phyloP scores from a whole-genome alignment of 2,329 filamentous ascomycete genomes.

The Cephalotrichum gorgonifer region DNA sequence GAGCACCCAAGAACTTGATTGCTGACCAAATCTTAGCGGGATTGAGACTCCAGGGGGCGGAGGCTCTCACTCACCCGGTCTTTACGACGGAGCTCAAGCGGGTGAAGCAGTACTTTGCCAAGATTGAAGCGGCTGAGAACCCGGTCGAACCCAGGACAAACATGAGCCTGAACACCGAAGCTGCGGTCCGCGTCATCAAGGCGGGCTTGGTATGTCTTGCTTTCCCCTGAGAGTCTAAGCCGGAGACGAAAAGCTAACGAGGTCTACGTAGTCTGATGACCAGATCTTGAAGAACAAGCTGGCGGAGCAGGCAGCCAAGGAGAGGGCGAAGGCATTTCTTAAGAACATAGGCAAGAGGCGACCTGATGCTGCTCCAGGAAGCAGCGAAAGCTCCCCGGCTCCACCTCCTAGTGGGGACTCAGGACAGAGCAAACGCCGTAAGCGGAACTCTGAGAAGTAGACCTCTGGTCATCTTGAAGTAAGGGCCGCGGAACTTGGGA shows the following conservation, averaged over 20 bases:
- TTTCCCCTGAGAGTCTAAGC: neutral
- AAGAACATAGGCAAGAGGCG: slow-evolving; percentile 26
- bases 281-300: slow-evolving; percentile 40
- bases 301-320: slow-evolving; percentile 45
- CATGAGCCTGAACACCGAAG: slow-evolving; percentile 57
- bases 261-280: slow-evolving; percentile 31
- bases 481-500: no score
- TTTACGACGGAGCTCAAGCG: slow-evolving; percentile 70
- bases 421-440: slow-evolving; percentile 21
- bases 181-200: slow-evolving; percentile 72
- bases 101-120: slow-evolving; percentile 84
- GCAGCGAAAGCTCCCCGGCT: neutral
- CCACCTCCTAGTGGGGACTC: slow-evolving; percentile 3
- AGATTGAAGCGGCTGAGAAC: slow-evolving; percentile 71
- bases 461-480: no score
- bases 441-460: slow-evolving; percentile 6
- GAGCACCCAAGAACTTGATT: neutral
- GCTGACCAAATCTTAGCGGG: slow-evolving; percentile 36
- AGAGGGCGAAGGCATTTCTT: slow-evolving; percentile 40
- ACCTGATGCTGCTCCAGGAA: neutral
- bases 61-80: slow-evolving; percentile 77
- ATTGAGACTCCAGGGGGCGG: slow-evolving; percentile 65
- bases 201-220: slow-evolving; percentile 55
- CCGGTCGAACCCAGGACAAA: slow-evolving; percentile 41
- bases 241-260: neutral